Evolutionary conservation across 164 flowering plant species (phyloP).

Genomic region (Vitis amurensis): DNA sequence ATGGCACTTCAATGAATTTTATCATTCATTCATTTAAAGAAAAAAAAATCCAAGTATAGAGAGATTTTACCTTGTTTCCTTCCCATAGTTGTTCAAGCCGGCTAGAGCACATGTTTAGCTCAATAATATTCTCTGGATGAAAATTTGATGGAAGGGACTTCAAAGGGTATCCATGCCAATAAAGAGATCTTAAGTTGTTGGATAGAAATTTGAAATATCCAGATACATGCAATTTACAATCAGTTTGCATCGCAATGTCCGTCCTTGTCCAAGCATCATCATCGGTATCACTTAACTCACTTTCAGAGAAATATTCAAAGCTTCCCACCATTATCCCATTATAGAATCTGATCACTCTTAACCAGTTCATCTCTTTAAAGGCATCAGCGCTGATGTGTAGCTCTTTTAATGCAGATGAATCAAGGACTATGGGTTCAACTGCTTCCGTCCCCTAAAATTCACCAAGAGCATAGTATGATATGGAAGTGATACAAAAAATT

Average conservation of each 20-base stretch:
- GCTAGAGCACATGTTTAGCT: conserved; percentile 17
- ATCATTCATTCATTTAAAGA: not conserved
- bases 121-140: conserved; percentile 8
- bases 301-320: too few species aligned
- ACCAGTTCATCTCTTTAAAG: conserved; percentile 9
- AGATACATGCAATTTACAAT: not conserved
- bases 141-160: conserved; percentile 13
- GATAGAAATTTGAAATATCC: conserved; percentile 8
- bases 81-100: conserved; percentile 16
- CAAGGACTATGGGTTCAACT: too few species aligned
- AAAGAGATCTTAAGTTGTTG: conserved; percentile 9
- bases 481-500: too few species aligned
- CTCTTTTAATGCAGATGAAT: not conserved
- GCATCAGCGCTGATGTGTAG: not conserved
- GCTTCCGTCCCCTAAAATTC: too few species aligned
- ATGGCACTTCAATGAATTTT: not conserved
- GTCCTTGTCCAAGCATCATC: too few species aligned
- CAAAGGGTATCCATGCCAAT: conserved; percentile 21
- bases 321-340: too few species aligned
- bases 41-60: too few species aligned
- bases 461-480: too few species aligned
- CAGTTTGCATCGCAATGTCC: not conserved
- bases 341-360: conserved; percentile 13
- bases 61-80: conserved; percentile 5
- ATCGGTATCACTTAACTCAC: too few species aligned